Evolutionary conservation across 2,329 filamentous ascomycete genomes (phyloP).

Genomic region (Pseudocercospora fijiensis): DNA sequence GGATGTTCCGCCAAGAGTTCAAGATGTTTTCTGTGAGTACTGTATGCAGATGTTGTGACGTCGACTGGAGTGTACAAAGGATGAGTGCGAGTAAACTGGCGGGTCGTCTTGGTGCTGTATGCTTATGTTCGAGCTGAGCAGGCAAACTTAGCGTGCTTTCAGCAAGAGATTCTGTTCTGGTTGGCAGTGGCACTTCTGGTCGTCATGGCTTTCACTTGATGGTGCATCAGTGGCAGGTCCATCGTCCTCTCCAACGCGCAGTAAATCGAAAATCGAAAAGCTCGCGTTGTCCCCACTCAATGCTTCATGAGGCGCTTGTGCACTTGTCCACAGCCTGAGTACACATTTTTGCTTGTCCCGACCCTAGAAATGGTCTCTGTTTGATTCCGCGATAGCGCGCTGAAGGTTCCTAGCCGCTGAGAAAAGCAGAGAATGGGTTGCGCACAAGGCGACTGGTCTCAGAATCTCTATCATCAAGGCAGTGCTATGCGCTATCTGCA

Average conservation of each 20-base stretch:
- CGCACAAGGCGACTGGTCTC: constrained; percentile 3
- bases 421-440: neutral
- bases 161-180: neutral
- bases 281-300: neutral
- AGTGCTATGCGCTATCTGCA: neutral
- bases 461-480: neutral
- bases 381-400: neutral
- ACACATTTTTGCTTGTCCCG: neutral
- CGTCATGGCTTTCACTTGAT: neutral
- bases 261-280: neutral
- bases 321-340: neutral
- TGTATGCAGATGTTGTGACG: neutral
- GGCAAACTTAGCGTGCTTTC: neutral
- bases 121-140: neutral
- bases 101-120: neutral
- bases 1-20: constrained; percentile 1
- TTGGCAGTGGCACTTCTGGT: neutral
- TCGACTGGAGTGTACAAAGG: neutral
- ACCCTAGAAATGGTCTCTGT: neutral
- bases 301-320: neutral
- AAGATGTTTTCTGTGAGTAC: neutral
- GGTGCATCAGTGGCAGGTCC: neutral
- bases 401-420: neutral
- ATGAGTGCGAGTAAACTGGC: neutral
- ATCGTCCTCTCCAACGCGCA: neutral